These are phyloP conservation scores for Paraleonurus japonicus DNA, from an alignment of 257 asterid genomes.

Conservation along the genomic window DNA sequence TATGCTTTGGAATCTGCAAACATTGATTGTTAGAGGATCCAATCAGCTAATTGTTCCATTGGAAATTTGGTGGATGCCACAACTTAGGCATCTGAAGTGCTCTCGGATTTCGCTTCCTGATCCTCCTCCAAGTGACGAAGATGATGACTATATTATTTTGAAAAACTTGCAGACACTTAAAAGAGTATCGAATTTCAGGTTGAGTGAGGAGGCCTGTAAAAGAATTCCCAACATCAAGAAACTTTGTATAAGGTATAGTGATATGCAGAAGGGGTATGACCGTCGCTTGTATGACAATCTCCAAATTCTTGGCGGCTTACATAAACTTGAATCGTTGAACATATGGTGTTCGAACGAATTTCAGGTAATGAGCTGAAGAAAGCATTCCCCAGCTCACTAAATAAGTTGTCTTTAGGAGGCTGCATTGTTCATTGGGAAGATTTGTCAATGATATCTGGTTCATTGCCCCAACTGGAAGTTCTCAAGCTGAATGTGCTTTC, in stretches of 20 bases:
- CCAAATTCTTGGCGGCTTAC: not conserved
- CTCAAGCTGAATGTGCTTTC: not conserved
- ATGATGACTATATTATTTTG: not conserved
- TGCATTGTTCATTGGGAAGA: not conserved
- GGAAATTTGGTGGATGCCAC: slow-evolving; percentile 6
- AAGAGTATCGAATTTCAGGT: not conserved
- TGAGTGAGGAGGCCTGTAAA: slow-evolving; percentile 8
- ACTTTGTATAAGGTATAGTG: too few species aligned
- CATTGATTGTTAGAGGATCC: not conserved
- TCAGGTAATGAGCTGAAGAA: not conserved
- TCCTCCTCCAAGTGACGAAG: not conserved
- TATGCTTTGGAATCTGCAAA: slow-evolving; percentile 14
- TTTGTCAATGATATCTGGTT: not conserved
- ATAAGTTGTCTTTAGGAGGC: not conserved
- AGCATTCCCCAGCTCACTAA: not conserved
- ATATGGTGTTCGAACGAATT: not conserved
- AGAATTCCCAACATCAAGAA: too few species aligned
- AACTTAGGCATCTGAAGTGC: not conserved
- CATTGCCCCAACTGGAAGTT: slow-evolving; percentile 6
- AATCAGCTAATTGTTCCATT: not conserved
- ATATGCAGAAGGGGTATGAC: not conserved
- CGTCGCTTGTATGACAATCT: not conserved
- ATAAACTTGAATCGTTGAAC: not conserved
- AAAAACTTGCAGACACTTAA: not conserved
- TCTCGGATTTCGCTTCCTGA: not conserved